These are phyloP conservation scores for Paecilomyces variotii DNA, from an alignment of 2,329 filamentous ascomycete species.

Conservation along the genomic window DNA sequence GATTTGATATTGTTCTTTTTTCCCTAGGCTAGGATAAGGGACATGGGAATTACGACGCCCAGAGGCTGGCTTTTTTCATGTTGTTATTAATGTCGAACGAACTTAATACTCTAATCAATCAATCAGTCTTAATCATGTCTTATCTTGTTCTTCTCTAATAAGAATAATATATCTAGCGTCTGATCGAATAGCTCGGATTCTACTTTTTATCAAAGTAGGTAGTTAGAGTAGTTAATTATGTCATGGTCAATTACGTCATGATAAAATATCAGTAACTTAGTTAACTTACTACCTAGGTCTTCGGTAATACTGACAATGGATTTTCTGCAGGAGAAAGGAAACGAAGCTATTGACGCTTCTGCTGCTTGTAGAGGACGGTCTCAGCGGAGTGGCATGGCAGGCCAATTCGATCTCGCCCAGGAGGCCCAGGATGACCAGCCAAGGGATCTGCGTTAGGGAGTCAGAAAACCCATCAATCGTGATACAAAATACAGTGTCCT, in stretches of 20 bases:
- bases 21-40: neutral
- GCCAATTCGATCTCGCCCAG: neutral
- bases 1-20: neutral
- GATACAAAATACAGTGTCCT: neutral
- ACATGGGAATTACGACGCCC: neutral
- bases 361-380: neutral
- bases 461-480: neutral
- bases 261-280: no score
- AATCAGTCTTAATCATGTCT: neutral
- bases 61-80: neutral
- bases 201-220: no score
- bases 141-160: neutral
- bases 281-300: no score
- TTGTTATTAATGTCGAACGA: neutral
- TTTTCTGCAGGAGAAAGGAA: neutral
- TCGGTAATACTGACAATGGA: no score
- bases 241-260: no score
- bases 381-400: neutral
- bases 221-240: no score
- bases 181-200: no score
- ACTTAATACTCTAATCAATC: neutral
- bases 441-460: neutral
- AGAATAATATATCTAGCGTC: neutral
- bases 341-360: neutral
- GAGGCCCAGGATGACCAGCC: neutral